phyloP scores from a whole-genome alignment of 1,284 basidiomycete species.

The Hemileia vastatrix region DNA sequence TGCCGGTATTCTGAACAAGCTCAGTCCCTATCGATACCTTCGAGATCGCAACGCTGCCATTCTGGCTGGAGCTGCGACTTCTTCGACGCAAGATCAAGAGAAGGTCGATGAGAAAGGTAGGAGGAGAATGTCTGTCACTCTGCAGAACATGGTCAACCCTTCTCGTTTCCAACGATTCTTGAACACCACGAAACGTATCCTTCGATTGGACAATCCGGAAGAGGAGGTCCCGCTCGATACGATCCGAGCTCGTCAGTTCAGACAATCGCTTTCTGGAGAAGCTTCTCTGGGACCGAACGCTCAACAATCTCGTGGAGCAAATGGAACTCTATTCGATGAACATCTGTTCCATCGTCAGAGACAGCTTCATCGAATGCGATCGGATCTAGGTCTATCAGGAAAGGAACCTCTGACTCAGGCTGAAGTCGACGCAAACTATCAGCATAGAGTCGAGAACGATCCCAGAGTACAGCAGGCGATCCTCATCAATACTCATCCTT shows the following conservation, averaged over 20 bases:
- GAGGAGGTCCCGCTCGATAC: conserved; percentile 56
- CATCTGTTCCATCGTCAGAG: conserved; percentile 55
- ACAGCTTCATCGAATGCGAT: conserved; percentile 49
- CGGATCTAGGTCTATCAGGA: conserved; percentile 33
- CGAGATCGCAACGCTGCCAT: conserved; percentile 24
- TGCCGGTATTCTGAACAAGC: conserved; percentile 59
- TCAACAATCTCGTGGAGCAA: conserved; percentile 37
- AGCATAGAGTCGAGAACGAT: conserved; percentile 56
- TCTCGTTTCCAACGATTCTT: no score
- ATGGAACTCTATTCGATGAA: conserved; percentile 39
- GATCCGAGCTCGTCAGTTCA: conserved; percentile 30
- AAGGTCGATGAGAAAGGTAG: conserved; percentile 24
- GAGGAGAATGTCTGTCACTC: conserved; percentile 45
- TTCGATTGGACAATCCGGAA: conserved; percentile 51
- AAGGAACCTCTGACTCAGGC: no score
- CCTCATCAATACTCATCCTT: conserved; percentile 77
- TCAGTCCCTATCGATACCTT: conserved; percentile 85
- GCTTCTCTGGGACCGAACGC: conserved; percentile 35
- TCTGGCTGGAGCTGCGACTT: no score
- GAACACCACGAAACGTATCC: conserved; percentile 18
- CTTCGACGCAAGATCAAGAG: conserved; percentile 26
- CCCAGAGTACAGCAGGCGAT: conserved; percentile 68
- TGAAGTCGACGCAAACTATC: conserved; percentile 9
- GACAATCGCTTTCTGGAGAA: conserved; percentile 32
- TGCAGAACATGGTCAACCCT: conserved; percentile 56